These are phyloP conservation scores for Drosera capensis DNA, from an alignment of 148 eudicot genomes.

Conservation along the genomic window DNA sequence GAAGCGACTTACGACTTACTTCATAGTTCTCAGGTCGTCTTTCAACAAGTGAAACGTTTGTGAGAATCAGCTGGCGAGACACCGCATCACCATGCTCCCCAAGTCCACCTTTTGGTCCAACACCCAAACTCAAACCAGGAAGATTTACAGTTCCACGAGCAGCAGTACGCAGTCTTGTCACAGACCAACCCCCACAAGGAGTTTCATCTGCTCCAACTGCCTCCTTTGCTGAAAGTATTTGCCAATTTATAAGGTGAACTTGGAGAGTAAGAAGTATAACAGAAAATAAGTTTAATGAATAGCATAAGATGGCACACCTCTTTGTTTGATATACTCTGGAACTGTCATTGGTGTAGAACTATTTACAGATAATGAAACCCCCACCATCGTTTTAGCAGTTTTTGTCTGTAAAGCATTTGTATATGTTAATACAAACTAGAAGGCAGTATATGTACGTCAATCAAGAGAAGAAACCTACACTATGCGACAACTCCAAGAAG, in stretches of 20 bases:
- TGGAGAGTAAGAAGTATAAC: constrained; percentile 1
- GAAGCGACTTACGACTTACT: constrained; percentile 32
- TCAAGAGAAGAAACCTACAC: too few relatives aligned
- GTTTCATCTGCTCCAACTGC: constrained; percentile 98
- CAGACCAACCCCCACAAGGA: constrained; percentile 89
- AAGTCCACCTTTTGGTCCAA: constrained; percentile 96
- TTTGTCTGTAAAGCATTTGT: constrained; percentile 43
- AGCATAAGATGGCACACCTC: constrained; percentile 33
- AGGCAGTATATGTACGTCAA: too few relatives aligned
- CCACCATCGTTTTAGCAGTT: constrained; percentile 78
- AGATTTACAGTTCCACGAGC: constrained; percentile 76
- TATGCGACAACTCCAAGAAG: constrained; percentile 2
- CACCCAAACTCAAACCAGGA: constrained; percentile 57
- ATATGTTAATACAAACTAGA: constrained; percentile 3
- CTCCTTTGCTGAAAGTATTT: constrained; percentile 55
- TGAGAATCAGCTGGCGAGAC: constrained; percentile 83
- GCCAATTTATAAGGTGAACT: constrained; percentile 5
- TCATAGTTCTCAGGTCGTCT: constrained; percentile 97
- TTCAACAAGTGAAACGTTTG: constrained; percentile 84
- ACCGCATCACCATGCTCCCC: constrained; percentile 96
- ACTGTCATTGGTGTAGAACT: constrained; percentile 56
- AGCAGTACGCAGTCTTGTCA: constrained; percentile 83
- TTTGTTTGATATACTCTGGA: constrained; percentile 57
- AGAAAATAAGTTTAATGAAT: constrained; percentile 6
- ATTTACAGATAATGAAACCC: constrained; percentile 60